These are phyloP conservation scores for Termitomyces sp. DNA, from an alignment of 768 basidiomycete genomes.

Conservation along the genomic window DNA sequence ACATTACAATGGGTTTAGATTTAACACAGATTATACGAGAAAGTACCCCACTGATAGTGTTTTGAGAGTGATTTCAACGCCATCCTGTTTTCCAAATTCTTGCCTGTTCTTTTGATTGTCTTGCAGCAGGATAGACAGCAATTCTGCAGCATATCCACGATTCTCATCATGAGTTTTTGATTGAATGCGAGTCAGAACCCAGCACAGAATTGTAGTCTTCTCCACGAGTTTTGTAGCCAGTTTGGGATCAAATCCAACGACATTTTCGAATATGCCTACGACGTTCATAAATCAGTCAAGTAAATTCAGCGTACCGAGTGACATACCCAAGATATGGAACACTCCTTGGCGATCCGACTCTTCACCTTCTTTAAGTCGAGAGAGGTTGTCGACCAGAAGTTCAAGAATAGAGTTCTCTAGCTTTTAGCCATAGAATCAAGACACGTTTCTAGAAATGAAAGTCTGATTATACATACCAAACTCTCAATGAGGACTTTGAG, in stretches of 20 bases:
- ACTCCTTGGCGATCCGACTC: constrained; percentile 90
- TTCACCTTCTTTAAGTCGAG: constrained; percentile 84
- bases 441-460: background rate
- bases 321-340: constrained; percentile 83
- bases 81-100: constrained; percentile 65
- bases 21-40: background rate
- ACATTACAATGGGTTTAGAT: background rate
- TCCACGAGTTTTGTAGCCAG: constrained; percentile 65
- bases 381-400: constrained; percentile 83
- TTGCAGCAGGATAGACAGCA: constrained; percentile 89
- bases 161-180: constrained; percentile 81
- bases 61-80: constrained; percentile 72
- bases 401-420: constrained; percentile 81
- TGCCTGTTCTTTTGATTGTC: constrained; percentile 63
- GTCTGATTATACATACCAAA: constrained; percentile 48
- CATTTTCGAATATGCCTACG: constrained; percentile 87
- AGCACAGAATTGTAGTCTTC: constrained; percentile 71
- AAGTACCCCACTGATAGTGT: constrained; percentile 68
- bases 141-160: constrained; percentile 87
- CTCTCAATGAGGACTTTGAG: constrained; percentile 71
- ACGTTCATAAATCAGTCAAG: background rate
- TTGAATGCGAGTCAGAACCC: constrained; percentile 76
- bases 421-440: constrained; percentile 31
- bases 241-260: constrained; percentile 79
- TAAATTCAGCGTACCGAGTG: background rate